Base-by-base conservation (phyloP, 768 basidiomycete genomes). In the Rickenella mellea region DNA sequence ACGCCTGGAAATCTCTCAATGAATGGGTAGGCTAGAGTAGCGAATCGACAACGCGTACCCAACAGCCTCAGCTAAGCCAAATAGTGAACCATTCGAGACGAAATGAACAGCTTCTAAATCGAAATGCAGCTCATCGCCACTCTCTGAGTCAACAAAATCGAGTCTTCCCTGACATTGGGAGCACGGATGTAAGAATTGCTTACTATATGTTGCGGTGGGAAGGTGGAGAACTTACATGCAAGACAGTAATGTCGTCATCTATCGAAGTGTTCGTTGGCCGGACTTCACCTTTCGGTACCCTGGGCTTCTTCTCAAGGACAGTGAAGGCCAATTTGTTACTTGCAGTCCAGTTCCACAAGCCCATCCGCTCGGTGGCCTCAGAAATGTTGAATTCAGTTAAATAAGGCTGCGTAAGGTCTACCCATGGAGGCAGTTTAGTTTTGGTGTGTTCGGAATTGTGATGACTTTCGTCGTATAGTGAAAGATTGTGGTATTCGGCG, bases 21-120 rank as follows among this genome's bases (percentile, higher is more conserved):
- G 28, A 26, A 10, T 40, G 27, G 27, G 49, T 45, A 5, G 46
- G 43, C 42, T 8, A 28, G 9, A 17, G 25, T 14, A 25, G 38
- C 11, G 28, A 46, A 39, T 19, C 24, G 22, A 50, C 28, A 5
- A 12, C 7, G 48, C 69, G 48, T 48, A 87, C 86, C 78, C 79
- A 14, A 56, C 53, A 4, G 78, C 72, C 48, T 76, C 72, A 14
- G 80, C 83, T 39, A 85, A 68, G 2, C 83, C 87, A 52, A 79
- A 85, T n/a, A 91, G 71, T 0, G 83, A 72, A 0, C 87, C 87
- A 42, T 83, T 82, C 20, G 68, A 57, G 9, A 83, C 50, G 54
- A 87, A 80, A 57, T 89, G 86, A 19, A 89, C 66, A 1, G 83
- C 87, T 54, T 83, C 80, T 47, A 90, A 79, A 46, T 88, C 82